phyloP scores from a whole-genome alignment of 164 flowering plant species.

The Aristolochia contorta region DNA sequence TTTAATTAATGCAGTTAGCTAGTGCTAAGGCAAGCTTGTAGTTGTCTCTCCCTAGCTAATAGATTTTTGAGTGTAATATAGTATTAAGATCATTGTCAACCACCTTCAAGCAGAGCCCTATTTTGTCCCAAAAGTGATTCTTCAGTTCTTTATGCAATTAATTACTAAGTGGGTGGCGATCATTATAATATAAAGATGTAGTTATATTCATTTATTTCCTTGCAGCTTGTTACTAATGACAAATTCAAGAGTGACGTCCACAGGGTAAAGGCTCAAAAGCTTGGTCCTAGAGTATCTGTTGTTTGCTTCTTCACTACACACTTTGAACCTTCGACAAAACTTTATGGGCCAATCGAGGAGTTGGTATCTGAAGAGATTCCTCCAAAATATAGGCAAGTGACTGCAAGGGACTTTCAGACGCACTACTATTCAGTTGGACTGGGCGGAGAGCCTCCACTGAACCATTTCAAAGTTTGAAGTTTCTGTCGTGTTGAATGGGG shows the following conservation, averaged over 20 bases:
- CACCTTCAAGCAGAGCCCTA: too few relatives aligned
- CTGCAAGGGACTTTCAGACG: neutral
- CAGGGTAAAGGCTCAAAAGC: conserved; percentile 18
- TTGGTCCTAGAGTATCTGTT: conserved; percentile 30
- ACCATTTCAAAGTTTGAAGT: neutral
- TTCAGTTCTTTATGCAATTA: too few relatives aligned
- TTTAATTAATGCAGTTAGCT: too few relatives aligned
- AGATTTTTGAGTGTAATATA: neutral
- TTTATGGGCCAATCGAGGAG: conserved; percentile 18
- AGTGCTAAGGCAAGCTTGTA: too few relatives aligned
- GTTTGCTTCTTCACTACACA: conserved; percentile 20
- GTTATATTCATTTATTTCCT: neutral
- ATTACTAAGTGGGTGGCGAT: too few relatives aligned
- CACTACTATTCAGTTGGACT: neutral
- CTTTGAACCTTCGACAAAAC: neutral
- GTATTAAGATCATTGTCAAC: neutral
- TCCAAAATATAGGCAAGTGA: conserved; percentile 13
- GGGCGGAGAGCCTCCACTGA: neutral
- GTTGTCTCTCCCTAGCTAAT: neutral
- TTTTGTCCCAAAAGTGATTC: too few relatives aligned
- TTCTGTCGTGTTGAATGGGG: too few relatives aligned
- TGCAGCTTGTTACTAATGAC: conserved; percentile 27
- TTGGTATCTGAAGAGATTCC: conserved; percentile 19
- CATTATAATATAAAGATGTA: neutral
- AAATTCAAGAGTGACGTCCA: conserved; percentile 25